phyloP scores from a whole-genome alignment of 345 rosid genomes.

The Melaleuca alternifolia region DNA sequence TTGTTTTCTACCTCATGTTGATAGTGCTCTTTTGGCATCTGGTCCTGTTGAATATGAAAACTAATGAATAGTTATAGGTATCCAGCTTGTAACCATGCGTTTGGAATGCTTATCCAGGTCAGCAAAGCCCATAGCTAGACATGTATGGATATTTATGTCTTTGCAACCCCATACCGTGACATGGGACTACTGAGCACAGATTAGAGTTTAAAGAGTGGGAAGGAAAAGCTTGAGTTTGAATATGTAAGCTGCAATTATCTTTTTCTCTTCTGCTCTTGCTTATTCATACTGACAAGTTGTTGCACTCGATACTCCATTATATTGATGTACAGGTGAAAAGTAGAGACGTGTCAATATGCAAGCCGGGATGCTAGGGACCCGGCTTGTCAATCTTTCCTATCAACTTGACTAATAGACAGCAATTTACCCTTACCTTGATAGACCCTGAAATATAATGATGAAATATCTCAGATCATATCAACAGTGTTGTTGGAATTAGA shows the following conservation, averaged over 20 bases:
- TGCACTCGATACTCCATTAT: neutral
- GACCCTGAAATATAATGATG: no score
- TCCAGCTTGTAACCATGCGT: no score
- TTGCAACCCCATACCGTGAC: conserved; percentile 94
- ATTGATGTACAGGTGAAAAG: conserved; percentile 57
- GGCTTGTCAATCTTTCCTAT: no score
- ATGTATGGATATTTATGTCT: conserved; percentile 91
- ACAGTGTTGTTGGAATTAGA: no score
- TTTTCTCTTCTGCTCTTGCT: neutral
- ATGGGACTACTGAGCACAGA: conserved; percentile 97
- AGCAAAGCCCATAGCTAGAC: conserved; percentile 87
- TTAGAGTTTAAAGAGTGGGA: conserved; percentile 79
- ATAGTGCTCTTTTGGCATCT: no score
- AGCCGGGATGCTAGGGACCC: conserved; percentile 97
- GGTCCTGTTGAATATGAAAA: no score
- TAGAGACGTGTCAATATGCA: conserved; percentile 92
- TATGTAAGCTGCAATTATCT: conserved; percentile 44
- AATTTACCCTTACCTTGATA: no score
- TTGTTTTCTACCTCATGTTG: no score
- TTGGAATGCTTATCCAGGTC: no score
- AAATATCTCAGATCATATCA: no score
- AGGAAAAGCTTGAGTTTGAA: conserved; percentile 78
- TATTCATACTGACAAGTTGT: neutral
- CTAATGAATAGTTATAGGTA: no score
- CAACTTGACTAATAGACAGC: no score